Evolutionary conservation across 1,139 yeast species (phyloP), one percentile per base, ranked within the genome.

Genomic region (Hansenula sp.): DNA sequence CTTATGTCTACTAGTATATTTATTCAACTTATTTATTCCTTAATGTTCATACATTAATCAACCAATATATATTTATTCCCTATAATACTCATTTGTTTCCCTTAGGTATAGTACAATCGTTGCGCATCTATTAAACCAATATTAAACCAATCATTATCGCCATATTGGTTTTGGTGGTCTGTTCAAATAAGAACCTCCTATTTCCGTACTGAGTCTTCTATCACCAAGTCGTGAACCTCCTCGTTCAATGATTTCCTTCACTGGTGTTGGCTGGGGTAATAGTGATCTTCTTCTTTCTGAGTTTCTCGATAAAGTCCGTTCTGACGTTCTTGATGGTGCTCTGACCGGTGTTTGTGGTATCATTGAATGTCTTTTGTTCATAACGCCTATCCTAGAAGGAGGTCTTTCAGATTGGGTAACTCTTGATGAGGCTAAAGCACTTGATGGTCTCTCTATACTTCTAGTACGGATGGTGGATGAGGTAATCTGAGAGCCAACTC

Each of bases 181-280:
- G 18, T 35, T 38, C 26, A 29, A 13, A 24, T n/a, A n/a, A 20
- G 33, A 12, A 1, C 32, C 24, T 29, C 44, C 34, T 13, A 43
- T 31, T 5, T 20, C 26, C 3, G 34, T 13, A 16, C 31, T 31
- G 6, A 36, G 25, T 10, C 29, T 27, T 24, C 41, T 16, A 7
- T 24, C 30, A 16, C 16, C 21, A 14, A 16, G 29, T 20, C 29
- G 39, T 7, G 48, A 44, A 11, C 41, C 26, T 17, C 45, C 38
- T 26, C 45, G 34, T 33, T 48, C 52, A 2, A 48, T 39, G 0
- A 51, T 39, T 14, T 52, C 52, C 19, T 44, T 44, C 14, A 53
- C 35, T 2, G 57, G 57, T 3, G 57, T 51, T 6, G 55, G 57
- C 21, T 51, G 53, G 29, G 53, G 55, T 12, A 53, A 14, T 37